Percentiles rank a stretch among this genome's conserved stretches.
Conservation (phyloP, 345 rosid genomes). For the Atalantia buxifolia region DNA sequence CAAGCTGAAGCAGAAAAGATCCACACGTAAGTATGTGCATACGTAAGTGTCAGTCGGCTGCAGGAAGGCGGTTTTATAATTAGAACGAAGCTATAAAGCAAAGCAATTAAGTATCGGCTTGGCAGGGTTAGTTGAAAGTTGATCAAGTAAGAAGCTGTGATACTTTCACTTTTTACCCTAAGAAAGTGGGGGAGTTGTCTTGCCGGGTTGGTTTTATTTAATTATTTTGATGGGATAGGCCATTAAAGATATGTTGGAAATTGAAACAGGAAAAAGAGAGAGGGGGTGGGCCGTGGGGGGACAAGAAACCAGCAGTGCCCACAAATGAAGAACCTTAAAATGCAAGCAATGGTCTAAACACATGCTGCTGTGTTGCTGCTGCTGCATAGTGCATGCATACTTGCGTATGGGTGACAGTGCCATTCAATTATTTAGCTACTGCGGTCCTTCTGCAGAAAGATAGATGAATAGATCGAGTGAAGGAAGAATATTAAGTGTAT, state of each 20-base stretch:
- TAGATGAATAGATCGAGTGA: no score
- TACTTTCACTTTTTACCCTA: conserved; percentile 12
- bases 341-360: conserved; percentile 24
- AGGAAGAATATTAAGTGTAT: background rate
- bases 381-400: background rate
- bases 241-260: conserved; percentile 13
- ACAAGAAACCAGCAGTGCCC: conserved; percentile 2
- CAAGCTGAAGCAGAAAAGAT: background rate
- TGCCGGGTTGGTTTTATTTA: background rate
- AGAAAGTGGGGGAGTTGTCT: conserved; percentile 19
- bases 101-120: background rate
- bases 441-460: no score
- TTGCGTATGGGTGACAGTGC: background rate
- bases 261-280: background rate
- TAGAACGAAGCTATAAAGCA: background rate
- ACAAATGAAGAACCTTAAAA: conserved; percentile 21
- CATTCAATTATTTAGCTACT: background rate
- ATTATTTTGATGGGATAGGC: conserved; percentile 4
- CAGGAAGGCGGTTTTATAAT: background rate
- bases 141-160: background rate
- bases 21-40: conserved; percentile 6
- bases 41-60: background rate
- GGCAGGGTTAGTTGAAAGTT: background rate
- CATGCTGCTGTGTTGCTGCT: background rate
- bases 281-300: background rate